Conservation (phyloP, 352 stramenopile species). For the Pythium vanterpoolii region DNA sequence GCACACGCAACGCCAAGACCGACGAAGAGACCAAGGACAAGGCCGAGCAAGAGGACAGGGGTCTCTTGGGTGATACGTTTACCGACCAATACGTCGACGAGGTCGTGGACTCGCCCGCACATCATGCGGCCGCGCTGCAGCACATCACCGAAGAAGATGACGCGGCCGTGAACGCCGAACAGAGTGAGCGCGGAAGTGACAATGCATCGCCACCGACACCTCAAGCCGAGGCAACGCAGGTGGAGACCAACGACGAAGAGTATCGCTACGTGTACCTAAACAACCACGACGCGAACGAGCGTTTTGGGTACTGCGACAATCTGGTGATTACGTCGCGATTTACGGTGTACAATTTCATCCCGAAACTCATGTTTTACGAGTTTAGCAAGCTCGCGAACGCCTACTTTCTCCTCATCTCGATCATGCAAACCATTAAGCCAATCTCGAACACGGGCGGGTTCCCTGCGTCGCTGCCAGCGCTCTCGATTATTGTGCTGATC, state of each 20-base stretch:
- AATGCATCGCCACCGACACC: neutral
- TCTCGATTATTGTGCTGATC: conserved; percentile 92
- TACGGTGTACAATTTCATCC: conserved; percentile 86
- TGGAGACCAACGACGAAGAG: conserved; percentile 33
- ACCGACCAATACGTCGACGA: conserved; percentile 18
- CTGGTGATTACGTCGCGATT: conserved; percentile 92
- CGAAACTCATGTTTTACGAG: conserved; percentile 84
- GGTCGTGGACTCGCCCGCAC: conserved; percentile 18
- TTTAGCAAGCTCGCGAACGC: conserved; percentile 89
- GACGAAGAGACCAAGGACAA: neutral
- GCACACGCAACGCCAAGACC: neutral
- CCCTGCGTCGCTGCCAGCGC: conserved; percentile 77
- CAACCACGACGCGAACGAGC: conserved; percentile 49
- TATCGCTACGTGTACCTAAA: conserved; percentile 80
- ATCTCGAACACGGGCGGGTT: conserved; percentile 93
- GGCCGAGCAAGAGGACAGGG: neutral
- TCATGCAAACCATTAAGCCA: conserved; percentile 82
- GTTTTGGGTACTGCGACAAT: conserved; percentile 71
- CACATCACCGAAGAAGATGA: conserved; percentile 22
- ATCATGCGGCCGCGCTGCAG: neutral
- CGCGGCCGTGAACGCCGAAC: conserved; percentile 6
- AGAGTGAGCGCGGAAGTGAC: conserved; percentile 12
- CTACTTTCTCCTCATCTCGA: conserved; percentile 91
- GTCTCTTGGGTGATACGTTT: conserved; percentile 13
- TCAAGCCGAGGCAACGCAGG: neutral